Conservation (phyloP, 2,329 filamentous ascomycete genomes). For the Verticillium zaregamsianum region DNA sequence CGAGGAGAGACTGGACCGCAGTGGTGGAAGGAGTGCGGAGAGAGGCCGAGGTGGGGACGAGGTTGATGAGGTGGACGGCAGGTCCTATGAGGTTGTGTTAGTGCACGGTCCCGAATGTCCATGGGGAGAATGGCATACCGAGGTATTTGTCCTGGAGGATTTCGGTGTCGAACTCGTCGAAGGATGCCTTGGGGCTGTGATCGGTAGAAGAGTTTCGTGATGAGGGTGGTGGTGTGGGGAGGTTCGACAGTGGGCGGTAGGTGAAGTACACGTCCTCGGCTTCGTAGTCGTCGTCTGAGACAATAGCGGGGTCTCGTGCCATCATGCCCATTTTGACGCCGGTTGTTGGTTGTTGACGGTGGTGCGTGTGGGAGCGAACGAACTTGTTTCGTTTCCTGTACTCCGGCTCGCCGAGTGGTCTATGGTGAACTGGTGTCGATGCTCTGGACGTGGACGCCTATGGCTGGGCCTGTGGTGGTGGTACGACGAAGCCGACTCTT, state of each 20-base stretch:
- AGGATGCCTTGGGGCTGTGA: constrained; percentile 36
- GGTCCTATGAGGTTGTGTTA: constrained; percentile 43
- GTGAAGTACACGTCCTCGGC: constrained; percentile 55
- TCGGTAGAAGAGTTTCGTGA: constrained; percentile 37
- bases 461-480: neutral
- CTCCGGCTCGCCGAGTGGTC: neutral
- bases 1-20: constrained; percentile 57
- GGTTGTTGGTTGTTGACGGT: neutral
- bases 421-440: neutral
- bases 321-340: constrained; percentile 12
- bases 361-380: neutral
- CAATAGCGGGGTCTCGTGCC: constrained; percentile 13
- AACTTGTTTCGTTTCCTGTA: neutral
- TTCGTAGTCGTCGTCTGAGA: constrained; percentile 40
- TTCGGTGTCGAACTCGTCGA: constrained; percentile 36
- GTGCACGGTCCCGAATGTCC: constrained; percentile 2
- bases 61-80: constrained; percentile 61
- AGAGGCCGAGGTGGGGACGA: constrained; percentile 60
- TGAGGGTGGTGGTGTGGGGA: constrained; percentile 62
- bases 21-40: constrained; percentile 53
- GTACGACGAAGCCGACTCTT: constrained; percentile 10
- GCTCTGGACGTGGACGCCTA: neutral
- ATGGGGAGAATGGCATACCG: constrained; percentile 24
- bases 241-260: constrained; percentile 63
- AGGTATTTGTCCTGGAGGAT: constrained; percentile 32